Evolutionary conservation across 1,284 basidiomycete species (phyloP).

Genomic region (Papiliotrema laurentii): DNA sequence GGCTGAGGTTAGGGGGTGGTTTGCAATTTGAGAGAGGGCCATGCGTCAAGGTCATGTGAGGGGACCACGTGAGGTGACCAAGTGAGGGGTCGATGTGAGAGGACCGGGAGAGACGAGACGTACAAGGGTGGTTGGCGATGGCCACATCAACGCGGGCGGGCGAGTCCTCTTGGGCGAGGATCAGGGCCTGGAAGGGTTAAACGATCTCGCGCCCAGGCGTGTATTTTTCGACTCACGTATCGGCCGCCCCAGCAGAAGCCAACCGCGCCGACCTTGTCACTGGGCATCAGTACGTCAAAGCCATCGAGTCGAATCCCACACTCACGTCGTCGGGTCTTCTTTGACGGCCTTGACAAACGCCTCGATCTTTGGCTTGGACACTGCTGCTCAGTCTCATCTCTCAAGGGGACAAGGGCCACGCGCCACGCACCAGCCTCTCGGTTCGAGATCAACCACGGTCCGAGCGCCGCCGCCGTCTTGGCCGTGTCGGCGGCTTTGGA

Average conservation of each 20-base stretch:
- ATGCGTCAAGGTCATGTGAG: too few relatives aligned
- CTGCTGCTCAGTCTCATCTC: slow-evolving; percentile 7
- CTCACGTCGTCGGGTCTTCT: slow-evolving; percentile 33
- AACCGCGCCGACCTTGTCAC: slow-evolving; percentile 33
- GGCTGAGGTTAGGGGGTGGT: slow-evolving; percentile 41
- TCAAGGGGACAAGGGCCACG: neutral
- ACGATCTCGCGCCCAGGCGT: neutral
- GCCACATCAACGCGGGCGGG: slow-evolving; percentile 64
- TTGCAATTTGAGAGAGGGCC: neutral
- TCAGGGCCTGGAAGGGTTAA: slow-evolving; percentile 5
- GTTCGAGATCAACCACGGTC: slow-evolving; percentile 29
- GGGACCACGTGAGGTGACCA: too few relatives aligned
- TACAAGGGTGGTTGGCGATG: slow-evolving; percentile 58
- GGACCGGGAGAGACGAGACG: neutral
- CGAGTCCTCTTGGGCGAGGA: slow-evolving; percentile 57
- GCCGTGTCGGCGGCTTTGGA: slow-evolving; percentile 37
- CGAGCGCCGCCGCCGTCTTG: slow-evolving; percentile 32
- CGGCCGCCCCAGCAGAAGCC: slow-evolving; percentile 32
- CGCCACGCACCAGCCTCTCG: slow-evolving; percentile 30
- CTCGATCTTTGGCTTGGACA: slow-evolving; percentile 37
- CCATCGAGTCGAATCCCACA: neutral
- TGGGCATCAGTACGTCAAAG: slow-evolving; percentile 11
- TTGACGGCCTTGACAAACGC: slow-evolving; percentile 35
- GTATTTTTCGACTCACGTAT: slow-evolving; percentile 15
- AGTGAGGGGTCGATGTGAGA: too few relatives aligned